phyloP scores from a whole-genome alignment of 208 protist genomes.

The Leishmania mexicana region DNA sequence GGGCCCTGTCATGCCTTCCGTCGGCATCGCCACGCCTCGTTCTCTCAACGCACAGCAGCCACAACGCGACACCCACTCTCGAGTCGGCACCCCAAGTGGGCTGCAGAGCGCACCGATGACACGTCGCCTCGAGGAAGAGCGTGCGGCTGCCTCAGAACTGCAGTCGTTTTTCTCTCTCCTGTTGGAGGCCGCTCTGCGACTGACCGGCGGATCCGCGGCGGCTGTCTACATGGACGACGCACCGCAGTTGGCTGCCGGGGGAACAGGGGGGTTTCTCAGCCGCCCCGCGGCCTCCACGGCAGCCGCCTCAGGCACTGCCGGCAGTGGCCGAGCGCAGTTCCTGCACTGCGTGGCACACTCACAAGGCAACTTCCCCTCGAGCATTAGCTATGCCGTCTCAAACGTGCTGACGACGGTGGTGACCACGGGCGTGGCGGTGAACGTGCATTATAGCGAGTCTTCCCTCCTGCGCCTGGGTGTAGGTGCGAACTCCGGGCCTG shows the following conservation, averaged over 20 bases:
- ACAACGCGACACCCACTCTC: background rate
- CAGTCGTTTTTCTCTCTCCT: constrained; percentile 72
- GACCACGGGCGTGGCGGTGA: constrained; percentile 60
- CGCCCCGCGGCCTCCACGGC: background rate
- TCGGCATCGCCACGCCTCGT: background rate
- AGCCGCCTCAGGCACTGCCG: background rate
- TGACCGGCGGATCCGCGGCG: constrained; percentile 48
- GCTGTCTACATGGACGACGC: constrained; percentile 63
- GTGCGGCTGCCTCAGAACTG: constrained; percentile 37
- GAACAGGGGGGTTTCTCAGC: background rate
- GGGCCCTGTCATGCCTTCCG: background rate
- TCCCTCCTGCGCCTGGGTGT: constrained; percentile 8
- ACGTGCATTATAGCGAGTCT: constrained; percentile 44
- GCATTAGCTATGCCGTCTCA: constrained; percentile 55
- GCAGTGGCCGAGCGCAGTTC: constrained; percentile 28
- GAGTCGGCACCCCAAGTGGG: background rate
- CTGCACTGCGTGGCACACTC: constrained; percentile 67
- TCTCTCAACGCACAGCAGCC: background rate
- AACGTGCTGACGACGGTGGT: constrained; percentile 64
- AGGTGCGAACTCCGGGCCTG: background rate
- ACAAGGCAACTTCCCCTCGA: constrained; percentile 51
- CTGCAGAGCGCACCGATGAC: constrained; percentile 21
- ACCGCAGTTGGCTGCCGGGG: background rate
- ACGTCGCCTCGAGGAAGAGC: constrained; percentile 29
- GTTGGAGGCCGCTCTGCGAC: constrained; percentile 57